Evolutionary conservation across 208 protist species (phyloP).

Genomic region (Trypanosoma cruzi): DNA sequence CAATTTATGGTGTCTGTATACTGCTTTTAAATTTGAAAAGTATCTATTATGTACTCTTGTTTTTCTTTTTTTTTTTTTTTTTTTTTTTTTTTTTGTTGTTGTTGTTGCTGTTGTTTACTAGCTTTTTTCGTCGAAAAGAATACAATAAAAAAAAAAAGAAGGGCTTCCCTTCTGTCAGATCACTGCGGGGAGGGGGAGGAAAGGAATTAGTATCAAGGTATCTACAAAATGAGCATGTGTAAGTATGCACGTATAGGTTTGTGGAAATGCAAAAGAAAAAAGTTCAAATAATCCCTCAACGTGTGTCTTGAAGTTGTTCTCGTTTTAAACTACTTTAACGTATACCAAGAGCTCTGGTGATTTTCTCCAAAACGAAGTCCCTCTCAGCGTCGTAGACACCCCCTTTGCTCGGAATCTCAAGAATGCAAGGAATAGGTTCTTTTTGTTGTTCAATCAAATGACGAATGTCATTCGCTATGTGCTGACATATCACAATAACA

Average conservation of each 20-base stretch:
- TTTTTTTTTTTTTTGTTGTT: constrained; percentile 2
- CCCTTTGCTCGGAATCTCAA: constrained; percentile 98
- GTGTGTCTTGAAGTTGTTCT: neutral
- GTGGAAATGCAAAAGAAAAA: too few species aligned
- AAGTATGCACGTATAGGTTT: too few species aligned
- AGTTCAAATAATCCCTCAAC: neutral
- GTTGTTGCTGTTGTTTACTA: too few species aligned
- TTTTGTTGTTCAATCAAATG: constrained; percentile 93
- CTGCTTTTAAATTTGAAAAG: neutral
- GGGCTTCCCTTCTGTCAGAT: too few species aligned
- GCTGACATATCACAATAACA: constrained; percentile 96
- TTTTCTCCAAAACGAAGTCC: constrained; percentile 94
- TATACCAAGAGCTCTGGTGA: constrained; percentile 76
- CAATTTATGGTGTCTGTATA: neutral
- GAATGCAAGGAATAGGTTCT: constrained; percentile 92
- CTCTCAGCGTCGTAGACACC: constrained; percentile 96
- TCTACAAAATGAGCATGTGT: too few species aligned
- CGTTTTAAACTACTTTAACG: constrained; percentile 25
- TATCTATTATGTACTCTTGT: neutral
- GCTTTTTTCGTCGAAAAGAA: too few species aligned
- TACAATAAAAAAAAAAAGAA: too few species aligned
- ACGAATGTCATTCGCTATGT: constrained; percentile 96
- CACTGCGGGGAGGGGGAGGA: too few species aligned
- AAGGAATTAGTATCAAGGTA: too few species aligned
- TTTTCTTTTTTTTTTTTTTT: neutral